Percentiles rank a stretch among this genome's conserved stretches.
Conservation (phyloP, 345 rosid species). For the Corymbia maculata region DNA sequence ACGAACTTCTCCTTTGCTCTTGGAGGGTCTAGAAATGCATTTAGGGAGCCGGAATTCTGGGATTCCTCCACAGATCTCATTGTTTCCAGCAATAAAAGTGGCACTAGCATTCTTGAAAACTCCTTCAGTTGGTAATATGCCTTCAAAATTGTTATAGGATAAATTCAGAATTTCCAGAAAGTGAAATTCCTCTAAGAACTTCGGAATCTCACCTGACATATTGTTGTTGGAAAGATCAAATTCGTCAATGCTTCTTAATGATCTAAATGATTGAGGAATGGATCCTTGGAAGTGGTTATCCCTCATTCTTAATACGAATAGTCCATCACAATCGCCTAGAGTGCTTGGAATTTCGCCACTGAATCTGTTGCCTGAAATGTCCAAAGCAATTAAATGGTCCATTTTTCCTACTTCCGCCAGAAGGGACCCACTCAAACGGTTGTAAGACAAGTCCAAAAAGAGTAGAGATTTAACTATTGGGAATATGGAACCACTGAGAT, state of each 20-base stretch:
- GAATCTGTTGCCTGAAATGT: conserved; percentile 6
- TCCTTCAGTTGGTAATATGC: conserved; percentile 24
- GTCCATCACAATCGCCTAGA: conserved; percentile 8
- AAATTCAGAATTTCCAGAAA: conserved; percentile 1
- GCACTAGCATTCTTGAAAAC: conserved; percentile 16
- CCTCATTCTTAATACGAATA: background rate
- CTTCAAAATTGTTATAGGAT: conserved; percentile 31
- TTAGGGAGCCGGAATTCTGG: background rate
- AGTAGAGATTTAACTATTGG: background rate
- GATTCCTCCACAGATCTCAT: conserved; percentile 11
- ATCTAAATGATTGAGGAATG: conserved; percentile 23
- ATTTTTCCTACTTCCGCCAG: conserved; percentile 4
- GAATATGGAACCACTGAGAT: conserved; percentile 11
- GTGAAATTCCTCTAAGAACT: background rate
- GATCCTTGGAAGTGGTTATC: conserved; percentile 14
- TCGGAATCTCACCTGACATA: conserved; percentile 13
- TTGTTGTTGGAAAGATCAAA: conserved; percentile 35
- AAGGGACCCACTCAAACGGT: conserved; percentile 13
- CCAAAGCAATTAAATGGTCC: background rate
- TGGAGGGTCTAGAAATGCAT: background rate
- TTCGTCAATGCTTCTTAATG: conserved; percentile 7
- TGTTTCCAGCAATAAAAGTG: conserved; percentile 16
- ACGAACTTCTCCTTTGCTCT: background rate
- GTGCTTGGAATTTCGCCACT: conserved; percentile 13
- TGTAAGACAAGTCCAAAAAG: conserved; percentile 5